Base-by-base conservation (phyloP, 805 yeast species). In the Dipodascus geniculatus region DNA sequence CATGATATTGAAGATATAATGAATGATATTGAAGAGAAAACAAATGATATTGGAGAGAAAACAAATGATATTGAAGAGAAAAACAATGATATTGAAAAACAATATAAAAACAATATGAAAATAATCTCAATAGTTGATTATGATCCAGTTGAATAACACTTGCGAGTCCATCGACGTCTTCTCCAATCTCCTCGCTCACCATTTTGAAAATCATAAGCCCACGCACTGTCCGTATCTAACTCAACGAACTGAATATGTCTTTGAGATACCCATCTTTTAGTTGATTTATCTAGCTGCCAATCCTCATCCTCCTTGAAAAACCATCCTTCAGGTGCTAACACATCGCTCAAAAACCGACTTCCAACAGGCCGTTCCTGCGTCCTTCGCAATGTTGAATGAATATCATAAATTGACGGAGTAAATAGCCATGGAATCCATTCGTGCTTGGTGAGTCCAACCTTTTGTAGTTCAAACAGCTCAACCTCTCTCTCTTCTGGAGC, bases 381-480 rank as follows among this genome's bases (percentile, higher is more conserved):
- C 42, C 68, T 63, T 42, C 85, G 68, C 20, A 58, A 66, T 2
- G 70, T 63, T 57, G 82, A 81, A 22, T 67, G 66, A 19, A 65
- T 63, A 54, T 79, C 82, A 65, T 83, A 90, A 0, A 82, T 65
- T 2, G 71, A 70, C 11, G 71, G 70, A 0, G 91, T 75, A 63
- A 74, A 86, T 22, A 76, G 64, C 63, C 78, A 78, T 24, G 81
- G 77, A 42, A 76, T 73, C 86, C 91, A 89, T 24, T 74, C 74
- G 3, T 74, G 70, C 0, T 81, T 77, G 1, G 84, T 75, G 23
- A 80, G 67, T 42, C 85, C 85, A 59, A 76, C 83, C 48, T 76
- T 73, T 63, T 85, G 85, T 22, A 89, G 73, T 65, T 89, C 96
- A 65, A 75, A 90, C 1, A 90, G 72, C 62, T 89, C 95, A 4